Percentiles rank a stretch among this genome's conserved stretches.
These are phyloP conservation scores for Macroventuria anomochaeta DNA, from an alignment of 2,329 filamentous ascomycete genomes.

Conservation along the genomic window DNA sequence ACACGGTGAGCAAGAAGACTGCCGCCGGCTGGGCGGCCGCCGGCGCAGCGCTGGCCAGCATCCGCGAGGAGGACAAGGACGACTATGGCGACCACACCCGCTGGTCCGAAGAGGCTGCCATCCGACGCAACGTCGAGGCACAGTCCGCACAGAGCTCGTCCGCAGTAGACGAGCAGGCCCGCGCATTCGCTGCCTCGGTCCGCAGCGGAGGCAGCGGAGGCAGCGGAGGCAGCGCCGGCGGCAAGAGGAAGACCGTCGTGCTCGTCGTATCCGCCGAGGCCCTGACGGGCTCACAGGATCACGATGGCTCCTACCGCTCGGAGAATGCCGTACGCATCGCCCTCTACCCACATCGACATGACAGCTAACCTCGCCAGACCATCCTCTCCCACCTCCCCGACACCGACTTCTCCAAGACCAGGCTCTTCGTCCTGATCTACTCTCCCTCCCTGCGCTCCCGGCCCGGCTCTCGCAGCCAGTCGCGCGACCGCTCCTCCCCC, in stretches of 20 bases:
- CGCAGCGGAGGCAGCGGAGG: conserved; percentile 31
- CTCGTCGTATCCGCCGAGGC: conserved; percentile 85
- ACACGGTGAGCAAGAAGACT: conserved; percentile 80
- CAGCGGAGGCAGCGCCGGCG: too few species aligned
- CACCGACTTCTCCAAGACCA: conserved; percentile 73
- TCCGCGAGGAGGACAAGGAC: conserved; percentile 81
- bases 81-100: conserved; percentile 85
- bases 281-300: conserved; percentile 61
- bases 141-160: conserved; percentile 44
- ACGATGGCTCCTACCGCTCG: conserved; percentile 64
- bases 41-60: conserved; percentile 80
- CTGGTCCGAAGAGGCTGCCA: conserved; percentile 89
- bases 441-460: conserved; percentile 78
- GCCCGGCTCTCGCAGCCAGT: conserved; percentile 37
- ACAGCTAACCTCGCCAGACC: conserved; percentile 48
- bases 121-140: conserved; percentile 58
- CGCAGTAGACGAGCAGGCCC: conserved; percentile 43
- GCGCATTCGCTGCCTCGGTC: conserved; percentile 41
- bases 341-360: too few species aligned
- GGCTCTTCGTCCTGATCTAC: conserved; percentile 89
- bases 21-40: conserved; percentile 83
- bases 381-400: conserved; percentile 88
- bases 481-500: conserved; percentile 57
- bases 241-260: conserved; percentile 73
- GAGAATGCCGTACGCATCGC: conserved; percentile 77